Evolutionary conservation across 352 stramenopile species (phyloP).

Genomic region (Pythium myriotylum): DNA sequence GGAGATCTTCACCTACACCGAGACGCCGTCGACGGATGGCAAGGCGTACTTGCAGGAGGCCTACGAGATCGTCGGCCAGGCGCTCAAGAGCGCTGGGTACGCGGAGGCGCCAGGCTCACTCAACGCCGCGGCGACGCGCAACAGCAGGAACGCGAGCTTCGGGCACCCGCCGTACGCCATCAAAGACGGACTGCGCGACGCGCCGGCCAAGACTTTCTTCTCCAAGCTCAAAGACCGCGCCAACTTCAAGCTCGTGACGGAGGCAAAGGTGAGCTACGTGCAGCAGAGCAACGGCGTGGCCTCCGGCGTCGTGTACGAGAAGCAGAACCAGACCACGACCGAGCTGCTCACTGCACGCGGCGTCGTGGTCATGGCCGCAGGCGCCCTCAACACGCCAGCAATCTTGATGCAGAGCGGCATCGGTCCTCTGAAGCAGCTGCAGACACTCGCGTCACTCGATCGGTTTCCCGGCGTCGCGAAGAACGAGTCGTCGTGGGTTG

Average conservation of each 20-base stretch:
- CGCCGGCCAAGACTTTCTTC: conserved; percentile 56
- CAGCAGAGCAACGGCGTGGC: conserved; percentile 44
- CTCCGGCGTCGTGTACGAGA: conserved; percentile 46
- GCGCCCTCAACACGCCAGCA: conserved; percentile 72
- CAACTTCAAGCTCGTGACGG: conserved; percentile 25
- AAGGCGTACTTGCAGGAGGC: conserved; percentile 55
- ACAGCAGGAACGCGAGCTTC: conserved; percentile 58
- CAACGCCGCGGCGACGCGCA: conserved; percentile 52
- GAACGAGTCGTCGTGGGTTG: conserved; percentile 30
- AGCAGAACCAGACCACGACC: background rate
- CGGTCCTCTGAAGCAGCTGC: conserved; percentile 55
- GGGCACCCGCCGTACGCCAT: conserved; percentile 51
- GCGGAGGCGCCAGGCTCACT: conserved; percentile 34
- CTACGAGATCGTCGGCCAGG: conserved; percentile 46
- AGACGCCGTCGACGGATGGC: conserved; percentile 46
- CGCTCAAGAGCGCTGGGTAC: conserved; percentile 42
- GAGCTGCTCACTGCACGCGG: conserved; percentile 34
- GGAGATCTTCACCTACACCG: conserved; percentile 41
- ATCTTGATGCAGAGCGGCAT: conserved; percentile 81
- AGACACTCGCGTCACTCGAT: conserved; percentile 28
- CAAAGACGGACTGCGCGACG: conserved; percentile 55
- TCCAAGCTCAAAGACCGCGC: background rate
- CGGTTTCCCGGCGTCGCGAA: background rate
- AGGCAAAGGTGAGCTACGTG: conserved; percentile 52
- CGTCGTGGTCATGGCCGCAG: conserved; percentile 75